Base-by-base conservation (phyloP, 495 filamentous ascomycete genomes). In the Venustampulla echinocandica region DNA sequence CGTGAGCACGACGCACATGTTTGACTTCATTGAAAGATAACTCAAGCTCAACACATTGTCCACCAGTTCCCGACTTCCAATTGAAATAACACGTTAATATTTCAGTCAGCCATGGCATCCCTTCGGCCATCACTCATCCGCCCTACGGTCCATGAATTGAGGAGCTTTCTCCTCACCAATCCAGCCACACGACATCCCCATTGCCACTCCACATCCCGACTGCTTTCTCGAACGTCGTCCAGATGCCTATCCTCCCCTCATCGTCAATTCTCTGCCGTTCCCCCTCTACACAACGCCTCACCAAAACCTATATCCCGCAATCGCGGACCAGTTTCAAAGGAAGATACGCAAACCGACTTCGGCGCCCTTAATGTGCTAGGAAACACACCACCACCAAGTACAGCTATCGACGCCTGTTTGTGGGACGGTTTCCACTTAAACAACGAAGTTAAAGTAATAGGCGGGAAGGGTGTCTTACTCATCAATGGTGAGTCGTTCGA, bases 401-500 rank as follows among this genome's bases (percentile, higher is more conserved):
- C 90, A 0, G 74, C 78, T 0, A 75, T 98, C n/a, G 89, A 95
- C 50, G 76, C 81, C 27, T 88, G 83, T 57, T 71, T 80, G 18
- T 61, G 68, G 39, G 77, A 89, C 50, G 90, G 90, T 4, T 96
- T 96, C 61, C 72, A 79, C 42, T 66, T 96, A 18, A 81, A 87
- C 62, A 94, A 77, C 50, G 87, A 88, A 1, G 63, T 83, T 1
- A 77, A 72, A 56, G 70, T 95, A 13, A 62, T 62, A 2, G 74
- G 72, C 15, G 79, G 85, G 5, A 74, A 74, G 22, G 87, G 82
- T 0, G 69, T 86, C 18, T 56, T 98, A 53, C 68, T 97, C 4
- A 75, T 95, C 1, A 78, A 73, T 22, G 89, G 90, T 6, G 90
- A 96, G 65, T 88, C 81, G 1, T 96, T 97, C 58, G 58, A 63